Conservation (phyloP, 805 yeast species). For the Pichia paraexigua region DNA sequence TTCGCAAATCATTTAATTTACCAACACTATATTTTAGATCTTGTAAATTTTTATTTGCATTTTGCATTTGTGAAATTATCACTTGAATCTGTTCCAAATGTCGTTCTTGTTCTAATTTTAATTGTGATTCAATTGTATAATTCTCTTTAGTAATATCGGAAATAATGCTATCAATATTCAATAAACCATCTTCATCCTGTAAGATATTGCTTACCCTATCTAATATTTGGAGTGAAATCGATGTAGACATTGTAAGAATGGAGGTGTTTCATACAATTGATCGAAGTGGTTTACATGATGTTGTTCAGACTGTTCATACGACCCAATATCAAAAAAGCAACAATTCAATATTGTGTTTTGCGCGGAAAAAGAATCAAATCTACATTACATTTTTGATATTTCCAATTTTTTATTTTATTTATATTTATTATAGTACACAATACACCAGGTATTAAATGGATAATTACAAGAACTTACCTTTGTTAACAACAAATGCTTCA, state of each 20-base stretch:
- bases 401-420: not conserved
- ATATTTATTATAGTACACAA: not conserved
- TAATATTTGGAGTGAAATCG: constrained; percentile 3
- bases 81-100: constrained; percentile 16
- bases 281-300: not conserved
- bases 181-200: constrained; percentile 38
- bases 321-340: not conserved
- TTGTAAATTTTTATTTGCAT: constrained; percentile 37
- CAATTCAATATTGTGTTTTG: not conserved
- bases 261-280: not conserved
- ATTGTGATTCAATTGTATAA: constrained; percentile 63
- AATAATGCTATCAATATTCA: constrained; percentile 42
- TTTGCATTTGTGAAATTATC: constrained; percentile 20
- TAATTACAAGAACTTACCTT: constrained; percentile 45
- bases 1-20: constrained; percentile 29
- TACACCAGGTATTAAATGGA: not conserved
- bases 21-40: constrained; percentile 34
- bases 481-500: constrained; percentile 81
- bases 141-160: constrained; percentile 62
- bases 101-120: constrained; percentile 62
- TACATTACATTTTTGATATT: no score
- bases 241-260: not conserved
- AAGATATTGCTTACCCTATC: constrained; percentile 20
- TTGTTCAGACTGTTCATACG: not conserved
- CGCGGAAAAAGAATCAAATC: not conserved